Conservation (phyloP, 208 protist species). For the Angomonas ambiguus region DNA sequence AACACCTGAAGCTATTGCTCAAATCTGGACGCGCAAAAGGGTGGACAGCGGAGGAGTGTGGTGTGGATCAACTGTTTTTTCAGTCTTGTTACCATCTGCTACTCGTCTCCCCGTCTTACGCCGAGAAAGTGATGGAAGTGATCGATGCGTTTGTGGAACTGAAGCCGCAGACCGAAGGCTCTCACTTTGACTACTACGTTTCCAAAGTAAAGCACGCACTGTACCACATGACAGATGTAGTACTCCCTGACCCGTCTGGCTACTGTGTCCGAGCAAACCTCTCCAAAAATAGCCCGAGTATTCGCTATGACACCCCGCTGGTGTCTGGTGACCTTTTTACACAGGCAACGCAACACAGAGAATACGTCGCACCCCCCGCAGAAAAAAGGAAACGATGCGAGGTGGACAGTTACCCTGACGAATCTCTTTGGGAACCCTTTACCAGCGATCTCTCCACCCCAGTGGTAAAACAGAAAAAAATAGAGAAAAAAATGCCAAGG, state of each 20-base stretch:
- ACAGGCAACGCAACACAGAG: neutral
- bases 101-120: slow-evolving; percentile 26
- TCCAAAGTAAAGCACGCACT: neutral
- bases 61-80: slow-evolving; percentile 67
- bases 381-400: neutral
- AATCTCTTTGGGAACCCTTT: neutral
- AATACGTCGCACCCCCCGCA: neutral
- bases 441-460: neutral
- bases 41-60: slow-evolving; percentile 60
- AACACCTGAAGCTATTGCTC: slow-evolving; percentile 74
- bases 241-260: neutral
- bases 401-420: neutral
- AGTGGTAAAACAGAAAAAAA: neutral
- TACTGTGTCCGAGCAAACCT: neutral
- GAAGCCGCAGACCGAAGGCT: too few species aligned
- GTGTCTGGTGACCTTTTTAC: neutral
- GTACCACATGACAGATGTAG: neutral
- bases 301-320: neutral
- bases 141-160: slow-evolving; percentile 34
- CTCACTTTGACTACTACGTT: neutral
- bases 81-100: slow-evolving; percentile 45
- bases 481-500: neutral
- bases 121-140: neutral
- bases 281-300: neutral
- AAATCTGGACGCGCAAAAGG: slow-evolving; percentile 34